A percentile compares a stretch with the other conserved stretches of the same genome.
phyloP scores from a whole-genome alignment of 1,284 basidiomycete species.

The Athelia psychrophila region DNA sequence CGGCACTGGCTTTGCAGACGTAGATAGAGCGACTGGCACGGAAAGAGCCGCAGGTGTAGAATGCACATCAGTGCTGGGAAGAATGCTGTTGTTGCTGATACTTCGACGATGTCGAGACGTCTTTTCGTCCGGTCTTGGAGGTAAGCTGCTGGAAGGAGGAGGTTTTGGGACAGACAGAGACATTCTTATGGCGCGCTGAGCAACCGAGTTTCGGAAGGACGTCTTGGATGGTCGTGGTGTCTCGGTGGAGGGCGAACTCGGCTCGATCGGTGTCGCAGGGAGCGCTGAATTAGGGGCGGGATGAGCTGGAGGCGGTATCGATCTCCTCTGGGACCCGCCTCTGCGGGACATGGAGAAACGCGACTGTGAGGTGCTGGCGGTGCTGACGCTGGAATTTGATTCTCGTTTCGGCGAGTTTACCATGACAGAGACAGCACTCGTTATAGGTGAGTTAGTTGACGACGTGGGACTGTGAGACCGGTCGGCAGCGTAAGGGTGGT shows the following conservation, averaged over 20 bases:
- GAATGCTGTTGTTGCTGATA: conserved; percentile 34
- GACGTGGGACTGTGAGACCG: conserved; percentile 41
- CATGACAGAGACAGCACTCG: conserved; percentile 42
- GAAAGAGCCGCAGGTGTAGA: conserved; percentile 42
- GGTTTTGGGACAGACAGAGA: conserved; percentile 62
- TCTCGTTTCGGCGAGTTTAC: conserved; percentile 45
- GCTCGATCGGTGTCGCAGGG: conserved; percentile 48
- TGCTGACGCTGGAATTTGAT: conserved; percentile 51
- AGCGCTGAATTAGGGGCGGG: conserved; percentile 69
- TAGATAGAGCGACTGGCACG: background rate
- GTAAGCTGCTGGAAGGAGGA: conserved; percentile 52
- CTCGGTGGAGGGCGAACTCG: conserved; percentile 19
- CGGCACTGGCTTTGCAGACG: conserved; percentile 11
- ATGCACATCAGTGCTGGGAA: conserved; percentile 26
- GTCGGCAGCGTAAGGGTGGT: conserved; percentile 33
- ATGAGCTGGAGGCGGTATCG: conserved; percentile 65
- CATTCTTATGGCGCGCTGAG: conserved; percentile 50
- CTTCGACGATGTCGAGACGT: conserved; percentile 34
- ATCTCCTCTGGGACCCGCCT: conserved; percentile 45
- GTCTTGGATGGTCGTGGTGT: conserved; percentile 31
- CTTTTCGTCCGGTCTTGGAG: conserved; percentile 59
- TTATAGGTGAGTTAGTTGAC: conserved; percentile 34
- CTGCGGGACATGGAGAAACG: conserved; percentile 25
- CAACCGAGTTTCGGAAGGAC: conserved; percentile 50
- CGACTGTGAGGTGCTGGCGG: conserved; percentile 46